Conservation (phyloP, 2,329 filamentous ascomycete genomes). For the Cladobotryum mycophilum region DNA sequence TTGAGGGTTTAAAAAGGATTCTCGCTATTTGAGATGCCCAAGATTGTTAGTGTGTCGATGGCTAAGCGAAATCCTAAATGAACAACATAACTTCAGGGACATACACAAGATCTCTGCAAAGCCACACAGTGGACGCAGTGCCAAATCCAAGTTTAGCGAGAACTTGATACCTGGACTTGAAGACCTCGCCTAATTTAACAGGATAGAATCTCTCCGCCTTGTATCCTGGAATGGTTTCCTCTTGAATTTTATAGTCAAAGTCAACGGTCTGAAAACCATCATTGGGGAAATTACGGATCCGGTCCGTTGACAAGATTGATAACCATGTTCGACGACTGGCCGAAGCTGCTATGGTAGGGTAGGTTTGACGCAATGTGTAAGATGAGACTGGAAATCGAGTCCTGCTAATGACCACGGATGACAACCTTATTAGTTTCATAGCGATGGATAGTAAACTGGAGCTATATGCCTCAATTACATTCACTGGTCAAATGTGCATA, state of each 20-base stretch:
- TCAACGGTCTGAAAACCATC: background rate
- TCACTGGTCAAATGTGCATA: no score
- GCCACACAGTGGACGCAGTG: slow-evolving; percentile 21
- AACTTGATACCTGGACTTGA: slow-evolving; percentile 19
- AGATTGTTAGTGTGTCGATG: background rate
- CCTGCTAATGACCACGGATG: no score
- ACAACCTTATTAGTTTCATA: no score
- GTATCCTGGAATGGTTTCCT: slow-evolving; percentile 19
- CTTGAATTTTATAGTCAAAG: slow-evolving; percentile 15
- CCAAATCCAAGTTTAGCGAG: slow-evolving; percentile 23
- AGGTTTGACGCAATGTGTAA: no score
- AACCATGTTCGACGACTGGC: no score
- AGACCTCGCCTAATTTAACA: slow-evolving; percentile 17
- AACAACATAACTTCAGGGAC: background rate
- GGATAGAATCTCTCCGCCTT: slow-evolving; percentile 19
- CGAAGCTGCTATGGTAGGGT: no score
- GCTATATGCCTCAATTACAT: no score
- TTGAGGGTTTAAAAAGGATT: slow-evolving; percentile 3
- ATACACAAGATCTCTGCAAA: slow-evolving; percentile 19
- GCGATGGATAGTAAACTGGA: no score
- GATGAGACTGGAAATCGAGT: no score
- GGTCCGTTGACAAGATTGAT: no score
- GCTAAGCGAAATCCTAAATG: background rate
- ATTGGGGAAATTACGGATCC: no score
- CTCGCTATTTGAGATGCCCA: background rate